Base-by-base conservation (phyloP, 1,284 basidiomycete species). In the Rhizoctonia solani region DNA sequence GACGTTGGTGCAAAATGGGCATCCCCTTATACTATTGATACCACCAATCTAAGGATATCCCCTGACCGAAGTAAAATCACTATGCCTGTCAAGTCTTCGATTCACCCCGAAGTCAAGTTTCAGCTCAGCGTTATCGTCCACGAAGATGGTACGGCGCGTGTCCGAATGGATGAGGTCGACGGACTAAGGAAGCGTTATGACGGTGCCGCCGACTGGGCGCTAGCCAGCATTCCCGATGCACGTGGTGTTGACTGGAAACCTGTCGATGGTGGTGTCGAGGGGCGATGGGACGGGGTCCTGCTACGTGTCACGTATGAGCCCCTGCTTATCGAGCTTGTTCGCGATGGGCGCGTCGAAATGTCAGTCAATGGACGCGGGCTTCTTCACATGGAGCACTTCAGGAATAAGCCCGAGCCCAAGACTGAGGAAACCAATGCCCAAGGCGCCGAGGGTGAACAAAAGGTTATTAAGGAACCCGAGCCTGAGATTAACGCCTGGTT, bases 351-450 rank as follows among this genome's bases (percentile, higher is more conserved):
- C 72, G 88, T 90, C 67, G 90, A 97, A 74, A 83, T 98, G 66
- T 86, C 95, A 2, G 79, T 99, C 61, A 99, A 99, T 74, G 93
- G 93, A 9, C 84, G 88, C 46, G 90, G 91, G 0, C 82, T 99
- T 29, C 81, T 99, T 72, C 95, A 99, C 75, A 95, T 99, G 93
- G 97, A 99, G 76, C 97, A 99, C 77, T 98, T 94, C 82, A 85
- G 94, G 66, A 82, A 81, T 34, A 93, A 93, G 78, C 76, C 82
- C 11, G 72, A 72, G 13, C 71, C 71, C 16, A 72, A 72, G 66
- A 54, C 71, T 5, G 71, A 73, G 54, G 76, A 76, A 34, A 55
- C 19, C 23, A 23, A 67, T 1, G 75, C 75, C 53, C 79, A 80
- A 50, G 76, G 75, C 13, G 76, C 77, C 27, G 80, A 77, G 58